Conservation (phyloP, 371 early-diverging fungal genomes). For the Caulochytrium protostelioides region DNA sequence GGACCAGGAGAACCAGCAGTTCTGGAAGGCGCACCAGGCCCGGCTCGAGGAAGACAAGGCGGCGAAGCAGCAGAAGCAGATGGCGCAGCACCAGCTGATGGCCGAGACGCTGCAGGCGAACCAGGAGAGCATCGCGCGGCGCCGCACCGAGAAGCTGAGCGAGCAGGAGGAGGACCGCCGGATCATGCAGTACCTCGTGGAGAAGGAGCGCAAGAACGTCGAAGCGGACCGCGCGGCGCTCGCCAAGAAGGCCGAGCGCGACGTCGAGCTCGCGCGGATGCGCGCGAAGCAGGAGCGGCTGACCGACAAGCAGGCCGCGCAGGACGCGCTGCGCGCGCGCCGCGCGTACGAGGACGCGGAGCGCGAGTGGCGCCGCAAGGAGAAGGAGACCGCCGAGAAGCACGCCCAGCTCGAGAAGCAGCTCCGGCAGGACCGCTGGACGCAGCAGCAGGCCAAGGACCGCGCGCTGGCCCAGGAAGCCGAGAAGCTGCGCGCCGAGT, state of each 20-base stretch:
- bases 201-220: constrained; percentile 22
- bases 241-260: constrained; percentile 24
- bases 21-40: constrained; percentile 14
- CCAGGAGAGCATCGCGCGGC: constrained; percentile 20
- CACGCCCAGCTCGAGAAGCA: constrained; percentile 11
- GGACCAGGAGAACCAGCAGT: constrained; percentile 29
- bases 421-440: constrained; percentile 16
- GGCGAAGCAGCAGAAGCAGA: constrained; percentile 19
- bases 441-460: constrained; percentile 25
- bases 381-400: constrained; percentile 21
- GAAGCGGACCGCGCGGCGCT: constrained; percentile 18
- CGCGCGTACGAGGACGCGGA: constrained; percentile 30
- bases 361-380: constrained; percentile 30
- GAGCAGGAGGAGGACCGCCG: constrained; percentile 29
- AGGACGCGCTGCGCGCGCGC: constrained; percentile 26
- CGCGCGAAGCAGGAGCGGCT: constrained; percentile 28
- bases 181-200: constrained; percentile 25
- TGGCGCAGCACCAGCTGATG: constrained; percentile 16
- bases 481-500: constrained; percentile 22
- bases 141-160: constrained; percentile 9
- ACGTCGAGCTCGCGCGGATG: constrained; percentile 22
- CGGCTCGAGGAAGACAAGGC: constrained; percentile 15
- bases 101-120: constrained; percentile 22
- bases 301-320: constrained; percentile 30
- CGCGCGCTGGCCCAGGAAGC: constrained; percentile 29